Evolutionary conservation across 1,284 basidiomycete genomes (phyloP).

Genomic region (Sanghuangporus sanghuang): DNA sequence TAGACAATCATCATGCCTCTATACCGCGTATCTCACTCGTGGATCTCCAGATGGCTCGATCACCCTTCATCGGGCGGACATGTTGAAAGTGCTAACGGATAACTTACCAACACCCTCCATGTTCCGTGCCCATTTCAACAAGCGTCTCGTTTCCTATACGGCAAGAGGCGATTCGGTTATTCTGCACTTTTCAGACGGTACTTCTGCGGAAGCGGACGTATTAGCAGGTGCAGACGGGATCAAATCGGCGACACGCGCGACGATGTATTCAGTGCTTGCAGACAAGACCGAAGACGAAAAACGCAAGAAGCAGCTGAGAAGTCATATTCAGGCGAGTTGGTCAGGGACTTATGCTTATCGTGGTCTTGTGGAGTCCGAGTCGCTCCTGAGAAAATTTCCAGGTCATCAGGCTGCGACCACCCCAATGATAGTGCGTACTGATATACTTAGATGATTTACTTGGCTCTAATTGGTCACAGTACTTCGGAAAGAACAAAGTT

Average conservation of each 20-base stretch:
- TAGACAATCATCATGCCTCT: background rate
- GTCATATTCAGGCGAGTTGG: conserved; percentile 32
- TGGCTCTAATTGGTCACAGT: conserved; percentile 25
- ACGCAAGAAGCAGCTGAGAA: conserved; percentile 17
- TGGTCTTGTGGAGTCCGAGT: conserved; percentile 30
- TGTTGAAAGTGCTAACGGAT: conserved; percentile 29
- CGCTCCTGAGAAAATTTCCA: conserved; percentile 29
- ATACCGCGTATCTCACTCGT: background rate
- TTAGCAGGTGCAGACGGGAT: conserved; percentile 43
- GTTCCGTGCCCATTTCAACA: conserved; percentile 30
- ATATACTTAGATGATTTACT: background rate
- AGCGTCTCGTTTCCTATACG: conserved; percentile 27
- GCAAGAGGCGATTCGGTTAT: conserved; percentile 19
- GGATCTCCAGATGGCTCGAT: conserved; percentile 28
- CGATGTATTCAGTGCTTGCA: conserved; percentile 29
- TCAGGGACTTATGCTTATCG: conserved; percentile 40
- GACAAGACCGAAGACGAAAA: conserved; percentile 12
- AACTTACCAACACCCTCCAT: conserved; percentile 23
- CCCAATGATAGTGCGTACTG: conserved; percentile 14
- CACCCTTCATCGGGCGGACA: conserved; percentile 29
- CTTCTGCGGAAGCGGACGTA: conserved; percentile 33
- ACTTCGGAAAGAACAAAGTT: conserved; percentile 40
- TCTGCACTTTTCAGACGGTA: conserved; percentile 33
- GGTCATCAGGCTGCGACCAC: conserved; percentile 29
- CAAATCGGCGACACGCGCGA: conserved; percentile 32